Percentiles rank a stretch among this genome's conserved stretches.
phyloP scores from a whole-genome alignment of 106 monocot genomes.

The Phalaenopsis aphrodite region DNA sequence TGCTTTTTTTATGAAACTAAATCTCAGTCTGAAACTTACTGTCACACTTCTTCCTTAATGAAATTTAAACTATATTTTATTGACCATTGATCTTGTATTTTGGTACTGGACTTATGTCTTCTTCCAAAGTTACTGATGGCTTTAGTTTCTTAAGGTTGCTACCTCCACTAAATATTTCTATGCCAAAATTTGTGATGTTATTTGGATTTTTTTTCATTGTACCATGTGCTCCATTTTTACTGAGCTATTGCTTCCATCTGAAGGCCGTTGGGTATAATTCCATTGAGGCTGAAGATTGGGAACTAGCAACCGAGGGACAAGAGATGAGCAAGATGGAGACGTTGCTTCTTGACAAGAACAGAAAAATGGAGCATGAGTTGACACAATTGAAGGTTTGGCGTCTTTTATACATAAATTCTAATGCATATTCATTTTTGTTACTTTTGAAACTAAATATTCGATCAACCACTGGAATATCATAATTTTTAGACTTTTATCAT shows the following conservation, averaged over 20 bases:
- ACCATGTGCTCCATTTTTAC: neutral
- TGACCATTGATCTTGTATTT: neutral
- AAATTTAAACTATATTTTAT: neutral
- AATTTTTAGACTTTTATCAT: neutral
- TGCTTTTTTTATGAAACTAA: neutral
- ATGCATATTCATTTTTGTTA: neutral
- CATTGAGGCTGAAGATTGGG: conserved; percentile 99
- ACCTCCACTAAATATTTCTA: neutral
- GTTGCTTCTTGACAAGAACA: conserved; percentile 90
- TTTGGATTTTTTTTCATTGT: neutral
- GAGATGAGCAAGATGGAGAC: conserved; percentile 99
- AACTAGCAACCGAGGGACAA: conserved; percentile 80
- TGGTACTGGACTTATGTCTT: neutral
- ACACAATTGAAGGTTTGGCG: conserved; percentile 86
- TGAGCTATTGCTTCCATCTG: conserved; percentile 1
- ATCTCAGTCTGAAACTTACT: neutral
- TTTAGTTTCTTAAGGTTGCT: neutral
- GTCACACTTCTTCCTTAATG: neutral
- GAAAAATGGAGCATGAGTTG: conserved; percentile 98
- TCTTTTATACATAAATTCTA: neutral
- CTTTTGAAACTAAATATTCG: neutral
- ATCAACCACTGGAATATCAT: neutral
- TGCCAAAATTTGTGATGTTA: neutral
- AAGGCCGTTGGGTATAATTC: conserved; percentile 99
- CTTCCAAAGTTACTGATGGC: neutral